Evolutionary conservation across 2,329 filamentous ascomycete genomes (phyloP).

Genomic region (Scytalidium lignicola): DNA sequence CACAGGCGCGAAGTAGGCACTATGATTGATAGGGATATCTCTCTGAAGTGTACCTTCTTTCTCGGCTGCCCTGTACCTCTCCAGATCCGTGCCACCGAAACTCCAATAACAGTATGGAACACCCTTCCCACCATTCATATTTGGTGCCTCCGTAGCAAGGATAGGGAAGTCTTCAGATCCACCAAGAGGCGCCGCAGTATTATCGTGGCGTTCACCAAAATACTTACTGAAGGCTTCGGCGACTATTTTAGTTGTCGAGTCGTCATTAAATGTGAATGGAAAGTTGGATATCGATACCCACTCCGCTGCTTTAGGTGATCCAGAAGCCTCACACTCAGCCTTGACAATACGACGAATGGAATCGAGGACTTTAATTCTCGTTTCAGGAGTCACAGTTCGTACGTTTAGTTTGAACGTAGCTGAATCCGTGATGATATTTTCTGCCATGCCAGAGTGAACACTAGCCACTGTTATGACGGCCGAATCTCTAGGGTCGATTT

Average conservation of each 20-base stretch:
- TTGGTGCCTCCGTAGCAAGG: constrained; percentile 18
- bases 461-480: constrained; percentile 40
- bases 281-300: constrained; percentile 13
- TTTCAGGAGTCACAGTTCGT: constrained; percentile 28
- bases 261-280: constrained; percentile 19
- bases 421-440: constrained; percentile 41
- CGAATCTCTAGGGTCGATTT: constrained; percentile 33
- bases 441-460: constrained; percentile 35
- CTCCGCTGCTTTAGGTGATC: constrained; percentile 17
- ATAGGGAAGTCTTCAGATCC: constrained; percentile 33
- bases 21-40: constrained; percentile 53
- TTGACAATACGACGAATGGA: constrained; percentile 40
- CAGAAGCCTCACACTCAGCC: constrained; percentile 47
- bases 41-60: constrained; percentile 28
- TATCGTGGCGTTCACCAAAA: constrained; percentile 13
- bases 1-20: constrained; percentile 51
- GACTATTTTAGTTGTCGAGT: constrained; percentile 10
- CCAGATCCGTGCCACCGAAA: constrained; percentile 43
- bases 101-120: constrained; percentile 45
- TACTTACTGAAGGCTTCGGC: constrained; percentile 9
- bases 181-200: constrained; percentile 7
- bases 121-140: constrained; percentile 15
- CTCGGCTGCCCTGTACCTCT: constrained; percentile 8
- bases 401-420: constrained; percentile 37
- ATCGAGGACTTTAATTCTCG: constrained; percentile 29